Base-by-base conservation (phyloP, 23 red algal species). In the Gracilaria gracilis region DNA sequence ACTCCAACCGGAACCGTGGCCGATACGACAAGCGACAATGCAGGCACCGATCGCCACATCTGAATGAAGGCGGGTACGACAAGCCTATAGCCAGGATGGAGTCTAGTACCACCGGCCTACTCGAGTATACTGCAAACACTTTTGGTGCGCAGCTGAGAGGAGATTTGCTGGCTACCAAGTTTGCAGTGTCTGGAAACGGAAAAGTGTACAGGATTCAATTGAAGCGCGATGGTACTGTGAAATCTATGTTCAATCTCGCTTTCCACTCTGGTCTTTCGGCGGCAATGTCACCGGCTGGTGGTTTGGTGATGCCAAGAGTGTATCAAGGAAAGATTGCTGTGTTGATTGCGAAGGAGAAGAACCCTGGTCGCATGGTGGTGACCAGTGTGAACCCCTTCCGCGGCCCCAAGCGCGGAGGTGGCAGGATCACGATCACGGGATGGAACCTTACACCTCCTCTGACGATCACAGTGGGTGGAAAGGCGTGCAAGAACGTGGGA, bases 1-100 rank as follows among this genome's bases (percentile, higher is more conserved):
- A 94, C 59, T 72, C 92, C 4, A 94, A 94, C 77, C 50, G 81
- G 42, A 94, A 94, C 74, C 92, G 92, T 46, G 92, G 92, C 21
- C 53, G 92, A 54, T 65, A 36, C 23, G 82, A 87, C 33, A 19
- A 37, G 3, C 70, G 58, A 23, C 92, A 94, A 44, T 94, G 92
- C 65, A 72, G 61, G 14, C 81, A 94, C 50, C 84, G 77, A 33
- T 58, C 72, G n/a, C 82, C 82, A 13, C 64, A 81, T 19, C 31
- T 57, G 31, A 82, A 88, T 3, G 74, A 61, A 46, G 47, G 76
- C 9, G 83, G 84, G 6, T 94, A 83, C 83, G 76, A 86, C 24
- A 53, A 58, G 83, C 75, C 66, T 9, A 94, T 94, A 49, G 84
- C 92, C n/a, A 87, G 36, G 57, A 87, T 94, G 67, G 72, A 87